A percentile compares a stretch with the other conserved stretches of the same genome.
Conservation (phyloP, 257 asterid species). For the Ophiorrhiza pumila region DNA sequence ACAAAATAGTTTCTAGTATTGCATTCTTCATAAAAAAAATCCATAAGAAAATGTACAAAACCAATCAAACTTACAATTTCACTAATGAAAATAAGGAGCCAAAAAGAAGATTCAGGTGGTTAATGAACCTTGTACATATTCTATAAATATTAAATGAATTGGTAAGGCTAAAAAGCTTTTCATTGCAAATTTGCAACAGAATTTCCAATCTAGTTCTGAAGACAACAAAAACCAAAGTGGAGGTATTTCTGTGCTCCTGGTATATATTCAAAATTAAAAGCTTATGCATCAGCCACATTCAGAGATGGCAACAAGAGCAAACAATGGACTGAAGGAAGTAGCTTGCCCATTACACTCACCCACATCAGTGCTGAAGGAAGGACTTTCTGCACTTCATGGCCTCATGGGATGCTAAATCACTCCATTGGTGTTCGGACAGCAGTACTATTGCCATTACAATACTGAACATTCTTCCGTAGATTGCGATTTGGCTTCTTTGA, state of each 20-base stretch:
- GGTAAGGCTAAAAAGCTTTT: no score
- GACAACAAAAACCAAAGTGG: no score
- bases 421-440: not conserved
- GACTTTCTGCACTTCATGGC: not conserved
- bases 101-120: constrained; percentile 1
- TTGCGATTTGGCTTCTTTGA: constrained; percentile 55
- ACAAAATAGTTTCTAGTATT: no score
- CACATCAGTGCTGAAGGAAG: not conserved
- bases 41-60: no score
- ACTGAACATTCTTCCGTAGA: constrained; percentile 31
- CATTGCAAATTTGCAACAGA: no score
- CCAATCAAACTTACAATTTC: no score
- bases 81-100: not conserved
- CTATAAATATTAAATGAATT: no score
- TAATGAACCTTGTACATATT: not conserved
- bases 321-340: not conserved
- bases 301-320: not conserved
- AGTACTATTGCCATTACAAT: constrained; percentile 31
- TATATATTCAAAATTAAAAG: no score
- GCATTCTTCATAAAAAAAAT: no score
- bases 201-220: no score
- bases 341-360: not conserved
- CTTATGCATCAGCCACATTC: no score
- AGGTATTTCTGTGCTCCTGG: no score
- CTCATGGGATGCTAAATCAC: not conserved